Evolutionary conservation across 73 alveolate species (phyloP), one percentile per base, ranked within the genome.

Genomic region (Durusdinium trenchii): DNA sequence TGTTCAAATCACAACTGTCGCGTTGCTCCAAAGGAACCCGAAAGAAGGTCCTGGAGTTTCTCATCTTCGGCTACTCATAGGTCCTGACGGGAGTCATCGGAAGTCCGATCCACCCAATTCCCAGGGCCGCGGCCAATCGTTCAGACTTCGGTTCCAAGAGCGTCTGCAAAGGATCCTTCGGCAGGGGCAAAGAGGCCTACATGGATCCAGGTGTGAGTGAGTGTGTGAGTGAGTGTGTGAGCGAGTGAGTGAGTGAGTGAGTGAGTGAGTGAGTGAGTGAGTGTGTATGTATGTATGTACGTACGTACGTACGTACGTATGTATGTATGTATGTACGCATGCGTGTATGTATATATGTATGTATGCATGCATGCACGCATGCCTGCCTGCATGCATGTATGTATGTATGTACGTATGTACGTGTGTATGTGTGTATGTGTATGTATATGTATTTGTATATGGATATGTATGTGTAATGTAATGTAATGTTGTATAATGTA

Each of bases 81-180:
- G n/a, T n/a, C n/a, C n/a, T n/a, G n/a, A n/a, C n/a, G n/a, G n/a
- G n/a, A n/a, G n/a, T n/a, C n/a, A n/a, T n/a, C n/a, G n/a, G n/a
- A n/a, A n/a, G n/a, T n/a, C n/a, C n/a, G n/a, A n/a, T 43, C 43
- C 79, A 64, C 43, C 36, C 76, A 62, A 4, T 23, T 6, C 43
- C 76, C 76, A 20, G 76, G 38, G 79, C 79, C 26, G n/a, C n/a
- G n/a, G n/a, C 91, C 1, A 48, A 47, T 45, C 91, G 91, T 42
- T 81, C 91, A 30, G 91, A 81, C 91, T 81, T 81, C 32, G 91
- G 91, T 67, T 81, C 91, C 91, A 81, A 14, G n/a, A 81, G 91
- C 5, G 48, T 81, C 71, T 47, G 47, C 69, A 81, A 48, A 48
- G 91, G 91, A 67, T 81, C 91, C 91, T 48, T 43, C 51, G 38